Evolutionary conservation across 805 yeast species (phyloP).

Genomic region (Ogataea siamensis): DNA sequence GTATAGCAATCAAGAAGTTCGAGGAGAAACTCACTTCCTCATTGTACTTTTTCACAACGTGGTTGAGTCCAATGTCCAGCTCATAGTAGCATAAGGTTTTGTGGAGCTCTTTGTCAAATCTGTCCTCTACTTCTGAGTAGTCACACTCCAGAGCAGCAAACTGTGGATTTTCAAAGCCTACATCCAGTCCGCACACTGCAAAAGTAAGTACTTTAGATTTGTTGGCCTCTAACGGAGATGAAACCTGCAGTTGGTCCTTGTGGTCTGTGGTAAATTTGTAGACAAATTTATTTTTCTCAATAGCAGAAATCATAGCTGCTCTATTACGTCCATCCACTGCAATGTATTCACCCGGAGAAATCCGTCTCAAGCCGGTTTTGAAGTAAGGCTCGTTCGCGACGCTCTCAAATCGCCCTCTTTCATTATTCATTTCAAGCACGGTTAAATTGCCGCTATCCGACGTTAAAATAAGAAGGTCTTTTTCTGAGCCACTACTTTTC

Average conservation of each 20-base stretch:
- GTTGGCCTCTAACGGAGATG: conserved; percentile 74
- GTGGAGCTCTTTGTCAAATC: conserved; percentile 13
- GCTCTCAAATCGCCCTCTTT: conserved; percentile 34
- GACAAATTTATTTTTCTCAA: conserved; percentile 72
- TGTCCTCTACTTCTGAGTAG: conserved; percentile 35
- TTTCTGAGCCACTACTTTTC: conserved; percentile 49
- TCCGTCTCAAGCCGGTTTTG: conserved; percentile 71
- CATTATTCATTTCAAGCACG: conserved; percentile 37
- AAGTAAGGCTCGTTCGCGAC: conserved; percentile 63
- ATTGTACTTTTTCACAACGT: conserved; percentile 55
- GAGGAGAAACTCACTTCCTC: conserved; percentile 41
- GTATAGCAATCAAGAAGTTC: conserved; percentile 60
- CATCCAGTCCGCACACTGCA: conserved; percentile 60
- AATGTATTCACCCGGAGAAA: conserved; percentile 72
- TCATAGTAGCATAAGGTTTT: conserved; percentile 65
- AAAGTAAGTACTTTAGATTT: conserved; percentile 52
- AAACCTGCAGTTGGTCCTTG: conserved; percentile 45
- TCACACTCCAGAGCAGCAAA: conserved; percentile 79
- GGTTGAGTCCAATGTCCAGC: conserved; percentile 82
- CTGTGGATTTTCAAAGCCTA: conserved; percentile 76
- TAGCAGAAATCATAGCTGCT: conserved; percentile 65
- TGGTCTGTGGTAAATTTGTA: conserved; percentile 57
- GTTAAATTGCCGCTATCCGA: conserved; percentile 79
- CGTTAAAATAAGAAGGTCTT: conserved; percentile 62
- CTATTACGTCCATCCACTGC: conserved; percentile 71